Evolutionary conservation across 768 basidiomycete species (phyloP).

Genomic region (Tylopilus sp.): DNA sequence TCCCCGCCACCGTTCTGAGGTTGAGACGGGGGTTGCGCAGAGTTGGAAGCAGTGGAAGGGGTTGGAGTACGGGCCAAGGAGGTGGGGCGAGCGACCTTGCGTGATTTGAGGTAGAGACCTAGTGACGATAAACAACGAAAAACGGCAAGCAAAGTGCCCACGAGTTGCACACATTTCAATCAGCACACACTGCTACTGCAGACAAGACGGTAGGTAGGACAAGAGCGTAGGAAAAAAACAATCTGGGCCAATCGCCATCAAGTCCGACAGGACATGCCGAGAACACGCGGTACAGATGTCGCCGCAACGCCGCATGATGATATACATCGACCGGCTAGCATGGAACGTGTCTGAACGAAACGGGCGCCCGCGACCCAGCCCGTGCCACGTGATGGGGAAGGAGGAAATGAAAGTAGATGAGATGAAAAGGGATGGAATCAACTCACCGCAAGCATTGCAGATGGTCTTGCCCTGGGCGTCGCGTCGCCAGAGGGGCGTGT

Average conservation of each 20-base stretch:
- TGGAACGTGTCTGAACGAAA: constrained; percentile 24
- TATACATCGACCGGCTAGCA: constrained; percentile 32
- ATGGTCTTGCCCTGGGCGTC: constrained; percentile 78
- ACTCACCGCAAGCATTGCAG: constrained; percentile 90
- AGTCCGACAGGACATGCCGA: constrained; percentile 32
- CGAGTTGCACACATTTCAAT: constrained; percentile 40
- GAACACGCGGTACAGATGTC: constrained; percentile 35
- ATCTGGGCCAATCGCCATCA: constrained; percentile 35
- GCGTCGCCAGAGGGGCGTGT: constrained; percentile 83
- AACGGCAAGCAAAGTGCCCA: constrained; percentile 32
- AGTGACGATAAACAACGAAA: constrained; percentile 33
- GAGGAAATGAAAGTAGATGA: constrained; percentile 34
- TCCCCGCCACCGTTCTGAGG: constrained; percentile 34
- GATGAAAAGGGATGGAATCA: constrained; percentile 28
- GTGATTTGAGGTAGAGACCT: constrained; percentile 86
- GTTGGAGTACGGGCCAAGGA: constrained; percentile 46
- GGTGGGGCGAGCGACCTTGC: constrained; percentile 69
- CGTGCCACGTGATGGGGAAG: constrained; percentile 36
- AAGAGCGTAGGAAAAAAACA: constrained; percentile 30
- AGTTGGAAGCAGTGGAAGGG: constrained; percentile 32
- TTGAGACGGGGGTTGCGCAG: constrained; percentile 29
- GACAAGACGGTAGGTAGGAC: constrained; percentile 32
- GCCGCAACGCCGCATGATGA: constrained; percentile 32
- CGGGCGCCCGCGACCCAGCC: constrained; percentile 33
- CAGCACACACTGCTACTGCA: constrained; percentile 36